phyloP scores from a whole-genome alignment of 1,284 basidiomycete genomes.

The Moesziomyces sp. region DNA sequence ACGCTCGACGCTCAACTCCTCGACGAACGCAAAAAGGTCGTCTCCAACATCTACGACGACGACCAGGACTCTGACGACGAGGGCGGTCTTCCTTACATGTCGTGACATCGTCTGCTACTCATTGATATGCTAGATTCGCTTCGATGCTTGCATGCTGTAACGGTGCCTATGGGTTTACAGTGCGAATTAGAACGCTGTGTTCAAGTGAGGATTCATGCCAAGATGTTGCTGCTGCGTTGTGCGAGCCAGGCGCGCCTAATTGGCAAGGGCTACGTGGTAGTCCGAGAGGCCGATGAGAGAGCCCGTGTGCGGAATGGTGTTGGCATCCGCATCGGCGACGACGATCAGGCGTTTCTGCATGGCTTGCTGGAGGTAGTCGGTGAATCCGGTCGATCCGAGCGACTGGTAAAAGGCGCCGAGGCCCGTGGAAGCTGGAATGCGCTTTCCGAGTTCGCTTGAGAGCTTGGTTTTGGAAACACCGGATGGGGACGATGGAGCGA shows the following conservation, averaged over 20 bases:
- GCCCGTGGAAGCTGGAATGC: constrained; percentile 25
- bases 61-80: constrained; percentile 27
- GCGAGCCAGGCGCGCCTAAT: no score
- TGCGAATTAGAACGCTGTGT: no score
- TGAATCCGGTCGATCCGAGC: constrained; percentile 41
- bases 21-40: constrained; percentile 33
- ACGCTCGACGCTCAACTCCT: constrained; percentile 32
- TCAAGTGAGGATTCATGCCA: no score
- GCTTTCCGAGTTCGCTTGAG: constrained; percentile 27
- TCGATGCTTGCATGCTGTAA: no score
- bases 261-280: constrained; percentile 3
- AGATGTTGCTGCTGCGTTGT: no score
- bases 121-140: not conserved
- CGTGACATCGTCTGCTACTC: not conserved
- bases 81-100: constrained; percentile 41
- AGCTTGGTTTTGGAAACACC: constrained; percentile 26
- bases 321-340: constrained; percentile 17
- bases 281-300: constrained; percentile 26
- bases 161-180: no score
- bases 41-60: constrained; percentile 8
- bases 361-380: constrained; percentile 41
- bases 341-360: constrained; percentile 31
- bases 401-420: constrained; percentile 44
- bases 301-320: not conserved
- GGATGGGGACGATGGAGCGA: not conserved